A percentile compares a stretch with the other conserved stretches of the same genome.
These are phyloP conservation scores for Tulasnella sp. DNA, from an alignment of 768 basidiomycete genomes.

Conservation along the genomic window DNA sequence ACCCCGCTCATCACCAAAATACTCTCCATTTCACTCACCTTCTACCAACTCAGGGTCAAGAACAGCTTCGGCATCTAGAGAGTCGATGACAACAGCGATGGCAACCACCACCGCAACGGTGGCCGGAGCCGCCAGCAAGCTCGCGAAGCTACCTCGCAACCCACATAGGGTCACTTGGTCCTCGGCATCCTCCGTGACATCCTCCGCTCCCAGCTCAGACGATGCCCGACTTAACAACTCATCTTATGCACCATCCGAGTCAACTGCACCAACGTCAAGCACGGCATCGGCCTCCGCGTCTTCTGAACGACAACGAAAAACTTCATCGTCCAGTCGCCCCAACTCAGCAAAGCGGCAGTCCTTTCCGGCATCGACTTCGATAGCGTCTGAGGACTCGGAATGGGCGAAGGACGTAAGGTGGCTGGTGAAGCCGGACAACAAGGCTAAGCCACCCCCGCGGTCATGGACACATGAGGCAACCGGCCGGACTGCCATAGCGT, in stretches of 20 bases:
- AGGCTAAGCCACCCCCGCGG: conserved; percentile 6
- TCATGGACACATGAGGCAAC: conserved; percentile 4
- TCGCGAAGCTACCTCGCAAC: not conserved
- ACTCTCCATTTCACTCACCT: not conserved
- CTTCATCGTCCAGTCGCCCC: not conserved
- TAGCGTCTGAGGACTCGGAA: not conserved
- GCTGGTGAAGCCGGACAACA: conserved; percentile 36
- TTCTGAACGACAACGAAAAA: not conserved
- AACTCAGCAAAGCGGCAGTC: not conserved
- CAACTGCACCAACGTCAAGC: conserved; percentile 3
- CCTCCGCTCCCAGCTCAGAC: not conserved
- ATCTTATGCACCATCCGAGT: not conserved
- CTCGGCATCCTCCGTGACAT: not conserved
- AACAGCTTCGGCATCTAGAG: not conserved
- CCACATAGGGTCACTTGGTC: not conserved
- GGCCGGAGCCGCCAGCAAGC: not conserved
- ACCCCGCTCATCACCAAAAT: not conserved
- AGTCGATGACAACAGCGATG: not conserved
- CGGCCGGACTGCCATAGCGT: conserved; percentile 15
- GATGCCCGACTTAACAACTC: not conserved
- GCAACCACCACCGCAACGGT: not conserved
- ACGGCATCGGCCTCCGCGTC: not conserved
- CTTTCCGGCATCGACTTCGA: not conserved
- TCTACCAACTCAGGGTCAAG: no score
- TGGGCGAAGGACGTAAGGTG: conserved; percentile 61